Base-by-base conservation (phyloP, 371 early-diverging fungal genomes). In the Syncephalis plumigaleata region DNA sequence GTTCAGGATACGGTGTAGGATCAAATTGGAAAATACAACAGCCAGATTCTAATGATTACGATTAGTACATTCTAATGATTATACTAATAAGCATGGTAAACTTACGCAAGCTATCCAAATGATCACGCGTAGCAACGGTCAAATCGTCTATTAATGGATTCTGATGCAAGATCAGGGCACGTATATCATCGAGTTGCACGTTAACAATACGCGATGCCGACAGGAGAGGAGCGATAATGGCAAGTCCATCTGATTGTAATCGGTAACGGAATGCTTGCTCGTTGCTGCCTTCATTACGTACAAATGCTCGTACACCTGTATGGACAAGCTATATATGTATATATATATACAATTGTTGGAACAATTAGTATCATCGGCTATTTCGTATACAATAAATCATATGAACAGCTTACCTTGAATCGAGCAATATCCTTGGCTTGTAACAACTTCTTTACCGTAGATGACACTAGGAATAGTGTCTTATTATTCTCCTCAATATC, bases 1-100 rank as follows among this genome's bases (percentile, higher is more conserved):
- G 8, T 40, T 40, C 21, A 40, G 40, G 16, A 16, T 40, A 16
- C 4, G 16, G 16, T 8, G 18, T 7, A 8, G 40, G 40, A 40
- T 40, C 40, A 40, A 40, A 40, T 40, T n/a, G 40, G n/a, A 16
- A 15, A 40, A 40, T 15, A 40, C 21, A 40, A 40, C 40, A 40
- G 15, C 40, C 40, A 40, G 40, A n/a, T 21, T 31, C 31, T 31
- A 31, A 31, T 31, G 11, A 31, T 11, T 7, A 31, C 11, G 11
- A 31, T 11, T 11, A 31, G 4, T 7, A 31, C 31, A 31, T 31
- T 31, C 4, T 31, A 31, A 11, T 31, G 4, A 31, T 31, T 31
- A 31, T 7, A 7, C 7, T 31, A 31, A 31, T 31, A 31, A 31
- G 4, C 4, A 31, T 31, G 11, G 11, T 31, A 31, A 31, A 31